Conservation (phyloP, 208 protist species). For the Lotmaria passim region DNA sequence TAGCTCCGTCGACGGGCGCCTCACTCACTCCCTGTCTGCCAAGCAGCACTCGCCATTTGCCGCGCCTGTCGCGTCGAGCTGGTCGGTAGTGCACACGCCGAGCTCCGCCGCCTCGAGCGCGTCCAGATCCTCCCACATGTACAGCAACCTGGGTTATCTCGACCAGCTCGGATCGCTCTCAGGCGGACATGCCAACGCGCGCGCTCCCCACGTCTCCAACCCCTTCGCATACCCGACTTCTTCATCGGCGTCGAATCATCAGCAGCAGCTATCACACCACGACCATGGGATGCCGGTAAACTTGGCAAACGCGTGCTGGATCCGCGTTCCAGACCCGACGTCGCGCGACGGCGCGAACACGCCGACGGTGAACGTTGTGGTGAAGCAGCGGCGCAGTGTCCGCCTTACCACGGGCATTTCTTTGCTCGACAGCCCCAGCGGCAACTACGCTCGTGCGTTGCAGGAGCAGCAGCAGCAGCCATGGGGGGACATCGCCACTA, state of each 20-base stretch:
- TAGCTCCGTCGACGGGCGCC: neutral
- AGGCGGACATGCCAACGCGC: neutral
- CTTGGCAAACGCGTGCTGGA: conserved; percentile 18
- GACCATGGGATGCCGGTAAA: neutral
- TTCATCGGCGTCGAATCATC: too few relatives aligned
- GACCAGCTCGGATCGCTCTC: neutral
- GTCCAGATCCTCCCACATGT: conserved; percentile 14
- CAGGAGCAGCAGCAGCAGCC: too few relatives aligned
- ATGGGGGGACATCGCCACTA: too few relatives aligned
- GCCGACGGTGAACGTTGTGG: conserved; percentile 31
- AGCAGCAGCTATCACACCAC: neutral
- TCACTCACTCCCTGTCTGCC: conserved; percentile 6
- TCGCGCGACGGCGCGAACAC: conserved; percentile 8
- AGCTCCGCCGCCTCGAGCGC: conserved; percentile 9
- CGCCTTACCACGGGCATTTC: conserved; percentile 16
- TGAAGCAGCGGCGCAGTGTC: conserved; percentile 25
- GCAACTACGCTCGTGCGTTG: neutral
- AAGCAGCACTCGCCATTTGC: conserved; percentile 15
- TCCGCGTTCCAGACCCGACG: conserved; percentile 9
- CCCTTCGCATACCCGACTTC: neutral
- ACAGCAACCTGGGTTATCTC: conserved; percentile 17
- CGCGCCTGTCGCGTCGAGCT: conserved; percentile 14
- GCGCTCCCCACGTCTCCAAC: conserved; percentile 4
- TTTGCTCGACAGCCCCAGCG: conserved; percentile 1
- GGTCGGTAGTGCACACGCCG: conserved; percentile 1